These are phyloP conservation scores for Microbotryum lychnidis-dioicae DNA, from an alignment of 1,284 basidiomycete genomes.

Conservation along the genomic window DNA sequence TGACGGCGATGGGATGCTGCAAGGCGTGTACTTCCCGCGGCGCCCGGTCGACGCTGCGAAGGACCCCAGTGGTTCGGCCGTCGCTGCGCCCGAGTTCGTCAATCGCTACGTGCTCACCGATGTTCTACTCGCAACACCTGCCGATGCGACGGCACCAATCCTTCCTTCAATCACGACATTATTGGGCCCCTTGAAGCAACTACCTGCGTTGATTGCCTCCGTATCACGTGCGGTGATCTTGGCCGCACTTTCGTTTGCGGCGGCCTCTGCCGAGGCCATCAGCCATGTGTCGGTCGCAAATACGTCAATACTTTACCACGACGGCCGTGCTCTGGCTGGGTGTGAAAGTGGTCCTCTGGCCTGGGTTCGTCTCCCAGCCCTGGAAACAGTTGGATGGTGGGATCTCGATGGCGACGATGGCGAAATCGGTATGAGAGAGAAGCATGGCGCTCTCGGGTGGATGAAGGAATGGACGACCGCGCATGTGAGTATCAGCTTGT, in stretches of 20 bases:
- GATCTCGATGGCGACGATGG: conserved; percentile 32
- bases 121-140: conserved; percentile 36
- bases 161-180: conserved; percentile 47
- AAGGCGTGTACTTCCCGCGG: conserved; percentile 44
- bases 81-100: conserved; percentile 36
- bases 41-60: conserved; percentile 15
- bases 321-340: conserved; percentile 44
- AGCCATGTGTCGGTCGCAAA: conserved; percentile 45
- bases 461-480: conserved; percentile 48
- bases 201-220: conserved; percentile 40
- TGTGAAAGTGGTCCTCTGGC: conserved; percentile 47
- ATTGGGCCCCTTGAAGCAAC: conserved; percentile 42
- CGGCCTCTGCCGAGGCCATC: conserved; percentile 35
- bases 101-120: conserved; percentile 43
- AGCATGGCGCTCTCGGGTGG: conserved; percentile 26
- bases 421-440: conserved; percentile 31
- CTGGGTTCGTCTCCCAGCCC: conserved; percentile 43
- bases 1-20: conserved; percentile 47
- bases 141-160: conserved; percentile 39
- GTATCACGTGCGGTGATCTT: conserved; percentile 41
- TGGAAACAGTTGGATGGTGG: conserved; percentile 46
- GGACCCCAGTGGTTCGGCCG: background rate
- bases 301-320: conserved; percentile 44
- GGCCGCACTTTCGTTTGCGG: conserved; percentile 38
- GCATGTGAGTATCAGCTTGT: conserved; percentile 32